Evolutionary conservation across 352 stramenopile species (phyloP), one percentile per base, ranked within the genome.

Genomic region (Phytophthora cactorum): DNA sequence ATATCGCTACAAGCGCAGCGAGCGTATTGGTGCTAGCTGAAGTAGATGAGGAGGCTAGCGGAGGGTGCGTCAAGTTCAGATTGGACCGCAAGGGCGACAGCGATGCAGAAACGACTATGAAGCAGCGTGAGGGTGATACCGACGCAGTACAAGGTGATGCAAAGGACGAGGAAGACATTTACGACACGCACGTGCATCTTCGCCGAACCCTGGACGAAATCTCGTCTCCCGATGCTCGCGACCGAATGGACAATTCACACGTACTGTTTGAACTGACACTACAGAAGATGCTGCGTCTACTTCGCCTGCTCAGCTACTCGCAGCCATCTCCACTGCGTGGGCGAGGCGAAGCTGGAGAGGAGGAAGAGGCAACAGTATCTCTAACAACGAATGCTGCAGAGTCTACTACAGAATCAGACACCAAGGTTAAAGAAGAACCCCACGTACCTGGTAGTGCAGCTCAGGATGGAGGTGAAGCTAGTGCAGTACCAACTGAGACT

Each of bases 261-360:
- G 81, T 93, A n/a, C 65, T 92, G n/a, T 91, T 93, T 49, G 86
- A 95, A 71, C 80, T 82, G 55, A 87, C 81, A 25, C 61, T 93
- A 36, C 81, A 83, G 51, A 93, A 95, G 52, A 59, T 92, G 66
- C 61, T 93, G 52, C 79, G 78, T 34, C 53, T 95, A 31, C 66
- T 95, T 55, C 80, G 84, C 2, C 62, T 95, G 32, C 84, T 93
- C 28, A 93, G 83, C 60, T 92, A 90, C 61, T 91, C 86, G 28
- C 79, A 86, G 53, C 82, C 82, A 47, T 45, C 36, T 41, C 29
- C 28, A 11, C n/a, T 62, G n/a, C 55, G 44, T 45, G 29, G 32
- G 8, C 14, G 55, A 67, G 25, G 17, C 10, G 63, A 65, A 27
- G 12, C 27, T 27, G 43, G 4, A 57, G 51, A 60, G 12, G 58